Percentiles rank a stretch among this genome's conserved stretches.
Conservation (phyloP, 176 grass and related monocot genomes). For the Raddia distichophylla region DNA sequence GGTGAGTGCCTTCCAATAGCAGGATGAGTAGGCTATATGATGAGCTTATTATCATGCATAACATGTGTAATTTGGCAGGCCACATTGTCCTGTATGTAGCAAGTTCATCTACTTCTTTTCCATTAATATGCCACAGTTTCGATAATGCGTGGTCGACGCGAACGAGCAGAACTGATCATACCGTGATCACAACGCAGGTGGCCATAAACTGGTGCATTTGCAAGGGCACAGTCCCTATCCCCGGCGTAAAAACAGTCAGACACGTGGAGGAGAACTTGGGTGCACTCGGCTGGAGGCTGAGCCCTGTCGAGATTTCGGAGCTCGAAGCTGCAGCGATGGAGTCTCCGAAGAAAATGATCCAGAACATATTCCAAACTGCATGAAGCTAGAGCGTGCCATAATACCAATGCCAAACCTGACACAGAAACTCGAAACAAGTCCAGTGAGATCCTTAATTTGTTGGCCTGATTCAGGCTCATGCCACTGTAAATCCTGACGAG, state of each 20-base stretch:
- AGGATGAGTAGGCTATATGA: not conserved
- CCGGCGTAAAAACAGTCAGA: slow-evolving; percentile 69
- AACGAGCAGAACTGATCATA: not conserved
- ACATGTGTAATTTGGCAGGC: not conserved
- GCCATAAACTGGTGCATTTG: slow-evolving; percentile 98
- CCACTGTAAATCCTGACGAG: not conserved
- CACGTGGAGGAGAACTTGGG: slow-evolving; percentile 82
- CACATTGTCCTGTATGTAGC: not conserved
- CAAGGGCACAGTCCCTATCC: slow-evolving; percentile 87
- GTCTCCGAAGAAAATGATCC: slow-evolving; percentile 80
- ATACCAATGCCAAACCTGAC: not conserved
- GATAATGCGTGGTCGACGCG: not conserved
- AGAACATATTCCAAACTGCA: slow-evolving; percentile 89
- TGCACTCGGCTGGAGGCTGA: slow-evolving; percentile 77
- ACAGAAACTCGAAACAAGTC: not conserved
- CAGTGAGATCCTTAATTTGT: not conserved
- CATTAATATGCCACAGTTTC: not conserved
- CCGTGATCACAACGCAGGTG: slow-evolving; percentile 49
- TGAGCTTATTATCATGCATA: not conserved
- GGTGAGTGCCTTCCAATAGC: slow-evolving; percentile 34
- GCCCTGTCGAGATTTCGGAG: slow-evolving; percentile 62
- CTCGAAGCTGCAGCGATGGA: slow-evolving; percentile 72
- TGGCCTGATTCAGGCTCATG: not conserved
- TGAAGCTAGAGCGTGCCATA: slow-evolving; percentile 41
- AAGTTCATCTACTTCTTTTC: not conserved